Conservation (phyloP, 129 eudicot genomes). For the Chrysanthemum seticuspe region DNA sequence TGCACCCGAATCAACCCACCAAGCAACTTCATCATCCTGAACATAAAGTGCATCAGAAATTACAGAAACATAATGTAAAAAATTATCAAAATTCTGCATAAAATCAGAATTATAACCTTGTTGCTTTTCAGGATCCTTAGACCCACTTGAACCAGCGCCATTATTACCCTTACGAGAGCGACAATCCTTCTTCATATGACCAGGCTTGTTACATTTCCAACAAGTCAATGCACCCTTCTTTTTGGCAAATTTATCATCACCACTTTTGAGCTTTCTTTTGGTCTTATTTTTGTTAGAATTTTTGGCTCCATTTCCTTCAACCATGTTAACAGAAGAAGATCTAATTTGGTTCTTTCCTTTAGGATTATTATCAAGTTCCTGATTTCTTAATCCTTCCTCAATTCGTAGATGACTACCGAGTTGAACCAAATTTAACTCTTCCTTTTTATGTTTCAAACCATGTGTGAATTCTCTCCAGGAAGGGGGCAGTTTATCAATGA, state of each 20-base stretch:
- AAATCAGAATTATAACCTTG: not conserved
- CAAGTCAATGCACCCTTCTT: not conserved
- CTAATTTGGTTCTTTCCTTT: not conserved
- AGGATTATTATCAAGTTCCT: too few species aligned
- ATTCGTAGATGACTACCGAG: too few species aligned
- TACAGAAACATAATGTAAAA: not conserved
- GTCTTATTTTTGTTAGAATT: not conserved
- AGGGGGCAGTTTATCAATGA: too few species aligned
- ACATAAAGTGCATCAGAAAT: conserved; percentile 1
- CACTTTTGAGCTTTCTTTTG: not conserved
- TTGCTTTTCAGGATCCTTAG: not conserved
- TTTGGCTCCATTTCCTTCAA: not conserved
- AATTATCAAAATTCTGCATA: not conserved
- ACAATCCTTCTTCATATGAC: conserved; percentile 1
- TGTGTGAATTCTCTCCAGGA: too few species aligned
- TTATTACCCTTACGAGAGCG: not conserved
- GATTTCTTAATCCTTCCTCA: too few species aligned
- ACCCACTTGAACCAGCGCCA: not conserved
- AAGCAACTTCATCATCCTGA: not conserved
- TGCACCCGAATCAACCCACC: not conserved
- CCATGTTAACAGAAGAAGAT: not conserved
- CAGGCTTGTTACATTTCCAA: not conserved
- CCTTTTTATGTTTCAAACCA: too few species aligned
- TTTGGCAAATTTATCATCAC: not conserved
- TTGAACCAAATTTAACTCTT: too few species aligned